Evolutionary conservation across 1,284 basidiomycete species (phyloP), one percentile per base, ranked within the genome.

Genomic region (Mycena citricolor): DNA sequence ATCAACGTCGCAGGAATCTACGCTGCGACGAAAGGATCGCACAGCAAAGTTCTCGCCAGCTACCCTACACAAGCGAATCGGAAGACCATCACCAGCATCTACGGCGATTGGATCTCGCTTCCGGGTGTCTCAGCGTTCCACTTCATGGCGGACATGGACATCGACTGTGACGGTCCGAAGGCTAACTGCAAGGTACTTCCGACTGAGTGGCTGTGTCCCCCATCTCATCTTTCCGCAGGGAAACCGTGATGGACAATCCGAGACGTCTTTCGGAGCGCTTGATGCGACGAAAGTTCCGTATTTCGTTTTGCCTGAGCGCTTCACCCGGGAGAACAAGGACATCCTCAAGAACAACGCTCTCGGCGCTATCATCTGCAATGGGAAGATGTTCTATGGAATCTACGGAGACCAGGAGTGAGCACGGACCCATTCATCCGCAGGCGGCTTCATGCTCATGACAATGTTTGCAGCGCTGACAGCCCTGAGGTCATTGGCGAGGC

Each of bases 101-200:
- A 47, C 31, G 40, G 47, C 12, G 45, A 54, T 23, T 48, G 52
- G 49, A 5, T 42, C 23, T 42, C 42, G 7, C 38, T 48, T 5
- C 1, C 7, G 1, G 39, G 24, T 20, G 38, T 44, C 12, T 41
- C 49, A 16, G 47, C 49, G 5, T 41, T 52, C 22, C 34, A 44
- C 12, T 55, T 56, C 26, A 44, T 51, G n/a, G 53, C 52, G 2
- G 57, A 58, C 29, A 58, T 58, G 56, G 54, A 56, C 31, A 47
- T 52, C 10, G 55, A 58, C 46, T 57, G 57, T 34, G 57, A 58
- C 32, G 55, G 55, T 14, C 36, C 42, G 4, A 43, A 41, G 39
- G n/a, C 3, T 11, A 29, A 31, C 12, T 33, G 34, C 19, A 21
- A 31, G 11, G 36, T 32, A 25, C 21, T 16, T 12, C 3, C 20